A percentile compares a stretch with the other conserved stretches of the same genome.
Conservation (phyloP, 192 early-diverging fungal species). For the Phlyctochytrium planicorne region DNA sequence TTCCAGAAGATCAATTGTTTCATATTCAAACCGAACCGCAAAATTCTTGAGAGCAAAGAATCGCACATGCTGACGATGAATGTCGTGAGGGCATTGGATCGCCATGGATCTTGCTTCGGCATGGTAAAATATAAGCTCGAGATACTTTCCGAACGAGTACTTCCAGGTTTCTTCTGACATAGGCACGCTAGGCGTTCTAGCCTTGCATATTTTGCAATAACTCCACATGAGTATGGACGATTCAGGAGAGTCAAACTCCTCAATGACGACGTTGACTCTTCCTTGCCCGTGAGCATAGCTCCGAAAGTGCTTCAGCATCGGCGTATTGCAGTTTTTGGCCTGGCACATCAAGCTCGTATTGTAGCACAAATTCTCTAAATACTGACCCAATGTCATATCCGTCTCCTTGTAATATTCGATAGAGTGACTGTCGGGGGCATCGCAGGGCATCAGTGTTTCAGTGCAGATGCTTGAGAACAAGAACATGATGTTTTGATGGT, state of each 20-base stretch:
- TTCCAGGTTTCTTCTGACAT: constrained; percentile 89
- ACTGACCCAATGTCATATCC: constrained; percentile 87
- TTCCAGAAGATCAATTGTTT: constrained; percentile 69
- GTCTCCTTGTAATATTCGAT: constrained; percentile 82
- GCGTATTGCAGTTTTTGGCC: constrained; percentile 69
- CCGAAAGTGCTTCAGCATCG: constrained; percentile 78
- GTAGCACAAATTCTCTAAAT: constrained; percentile 79
- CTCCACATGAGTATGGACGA: constrained; percentile 86
- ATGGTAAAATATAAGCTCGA: constrained; percentile 90
- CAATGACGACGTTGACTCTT: constrained; percentile 73
- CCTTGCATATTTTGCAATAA: constrained; percentile 71
- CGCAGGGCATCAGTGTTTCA: constrained; percentile 55
- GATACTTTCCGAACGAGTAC: constrained; percentile 96
- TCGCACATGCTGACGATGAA: constrained; percentile 79
- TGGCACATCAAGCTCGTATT: constrained; percentile 67
- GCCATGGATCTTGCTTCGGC: constrained; percentile 61
- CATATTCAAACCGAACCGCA: constrained; percentile 76
- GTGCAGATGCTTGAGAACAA: constrained; percentile 69
- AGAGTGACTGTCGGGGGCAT: constrained; percentile 67
- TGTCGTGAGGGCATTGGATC: constrained; percentile 70
- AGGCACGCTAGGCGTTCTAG: constrained; percentile 66
- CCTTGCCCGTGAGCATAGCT: constrained; percentile 85
- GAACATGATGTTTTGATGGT: constrained; percentile 73
- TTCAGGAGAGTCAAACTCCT: constrained; percentile 53
- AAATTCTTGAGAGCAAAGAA: constrained; percentile 79